Evolutionary conservation across 805 yeast species (phyloP).

Genomic region (Candida qinlingensis): DNA sequence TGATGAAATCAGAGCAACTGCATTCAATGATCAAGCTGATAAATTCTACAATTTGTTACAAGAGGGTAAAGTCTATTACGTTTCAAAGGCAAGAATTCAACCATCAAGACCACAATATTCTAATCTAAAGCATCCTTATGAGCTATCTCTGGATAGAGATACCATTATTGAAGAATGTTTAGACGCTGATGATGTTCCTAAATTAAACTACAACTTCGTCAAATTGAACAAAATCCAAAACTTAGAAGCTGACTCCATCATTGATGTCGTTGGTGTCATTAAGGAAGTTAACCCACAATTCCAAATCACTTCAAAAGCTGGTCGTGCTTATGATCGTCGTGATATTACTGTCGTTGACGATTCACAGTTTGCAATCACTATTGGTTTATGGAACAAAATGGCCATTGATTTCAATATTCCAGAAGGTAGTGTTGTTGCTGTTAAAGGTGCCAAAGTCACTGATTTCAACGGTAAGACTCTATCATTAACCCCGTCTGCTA

Average conservation of each 20-base stretch:
- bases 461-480: conserved; percentile 86
- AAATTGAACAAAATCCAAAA: conserved; percentile 61
- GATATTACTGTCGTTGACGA: conserved; percentile 85
- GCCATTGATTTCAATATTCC: conserved; percentile 74
- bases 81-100: conserved; percentile 75
- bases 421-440: conserved; percentile 80
- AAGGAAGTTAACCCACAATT: conserved; percentile 69
- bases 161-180: conserved; percentile 66
- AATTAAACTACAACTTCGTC: conserved; percentile 69
- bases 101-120: conserved; percentile 84
- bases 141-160: conserved; percentile 75
- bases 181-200: conserved; percentile 67
- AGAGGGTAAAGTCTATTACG: conserved; percentile 85
- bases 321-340: conserved; percentile 89
- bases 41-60: conserved; percentile 67
- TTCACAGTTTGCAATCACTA: conserved; percentile 63
- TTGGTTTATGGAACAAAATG: conserved; percentile 87
- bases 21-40: conserved; percentile 83
- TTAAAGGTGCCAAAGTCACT: conserved; percentile 83
- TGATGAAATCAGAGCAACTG: conserved; percentile 94
- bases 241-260: conserved; percentile 62
- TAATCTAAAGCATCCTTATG: conserved; percentile 81
- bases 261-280: conserved; percentile 86
- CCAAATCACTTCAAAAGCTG: conserved; percentile 84
- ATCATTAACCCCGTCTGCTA: conserved; percentile 74